These are phyloP conservation scores for Capronia epimyces DNA, from an alignment of 2,329 filamentous ascomycete genomes.

Conservation along the genomic window DNA sequence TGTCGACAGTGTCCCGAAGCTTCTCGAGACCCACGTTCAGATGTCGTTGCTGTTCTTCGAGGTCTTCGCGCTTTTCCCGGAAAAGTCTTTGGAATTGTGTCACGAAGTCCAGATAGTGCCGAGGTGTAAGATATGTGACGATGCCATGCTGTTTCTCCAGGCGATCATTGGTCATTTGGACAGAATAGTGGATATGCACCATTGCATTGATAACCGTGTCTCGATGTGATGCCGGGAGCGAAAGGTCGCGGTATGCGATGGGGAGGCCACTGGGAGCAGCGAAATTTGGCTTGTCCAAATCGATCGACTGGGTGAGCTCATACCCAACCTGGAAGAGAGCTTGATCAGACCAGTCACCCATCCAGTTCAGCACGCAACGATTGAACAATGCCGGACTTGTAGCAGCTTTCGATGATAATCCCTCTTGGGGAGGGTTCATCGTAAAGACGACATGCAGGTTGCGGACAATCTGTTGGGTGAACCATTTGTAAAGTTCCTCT, in stretches of 20 bases:
- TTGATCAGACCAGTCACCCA: constrained; percentile 99
- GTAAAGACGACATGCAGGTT: constrained; percentile 99
- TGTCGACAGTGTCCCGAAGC: constrained; percentile 90
- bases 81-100: constrained; percentile 96
- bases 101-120: constrained; percentile 97
- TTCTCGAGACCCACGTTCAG: constrained; percentile 98
- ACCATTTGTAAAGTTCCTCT: constrained; percentile 99
- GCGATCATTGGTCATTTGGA: constrained; percentile 82
- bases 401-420: constrained; percentile 89
- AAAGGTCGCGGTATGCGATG: constrained; percentile 81
- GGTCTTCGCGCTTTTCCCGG: constrained; percentile 94
- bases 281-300: constrained; percentile 84
- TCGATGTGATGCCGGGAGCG: constrained; percentile 78
- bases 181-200: constrained; percentile 96
- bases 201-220: constrained; percentile 94
- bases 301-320: constrained; percentile 92
- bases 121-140: constrained; percentile 86
- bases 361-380: constrained; percentile 99
- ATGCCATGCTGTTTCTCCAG: constrained; percentile 88
- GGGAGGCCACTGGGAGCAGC: constrained; percentile 84
- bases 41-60: constrained; percentile 97
- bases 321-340: constrained; percentile 95
- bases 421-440: constrained; percentile 97
- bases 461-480: constrained; percentile 98
- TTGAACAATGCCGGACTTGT: constrained; percentile 99